These are phyloP conservation scores for Adansonia grandidieri DNA, from an alignment of 441 rosid genomes.

Conservation along the genomic window DNA sequence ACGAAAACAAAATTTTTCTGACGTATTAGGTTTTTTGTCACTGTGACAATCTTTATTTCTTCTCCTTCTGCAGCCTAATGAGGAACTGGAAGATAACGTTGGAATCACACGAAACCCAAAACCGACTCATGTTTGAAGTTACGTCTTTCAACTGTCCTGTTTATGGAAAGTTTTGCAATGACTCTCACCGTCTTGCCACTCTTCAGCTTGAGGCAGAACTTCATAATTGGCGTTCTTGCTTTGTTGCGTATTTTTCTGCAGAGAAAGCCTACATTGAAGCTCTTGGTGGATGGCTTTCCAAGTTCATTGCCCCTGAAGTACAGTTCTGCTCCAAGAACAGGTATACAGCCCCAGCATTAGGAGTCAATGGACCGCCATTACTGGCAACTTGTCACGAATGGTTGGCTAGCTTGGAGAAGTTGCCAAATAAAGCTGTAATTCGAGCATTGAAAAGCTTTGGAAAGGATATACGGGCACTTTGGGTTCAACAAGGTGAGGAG, in stretches of 20 bases:
- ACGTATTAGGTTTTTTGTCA: neutral
- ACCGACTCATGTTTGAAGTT: slow-evolving; percentile 48
- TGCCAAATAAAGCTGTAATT: slow-evolving; percentile 48
- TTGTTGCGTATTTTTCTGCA: slow-evolving; percentile 40
- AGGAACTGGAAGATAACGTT: slow-evolving; percentile 54
- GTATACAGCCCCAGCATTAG: slow-evolving; percentile 28
- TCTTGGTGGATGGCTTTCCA: slow-evolving; percentile 54
- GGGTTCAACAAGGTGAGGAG: slow-evolving; percentile 60
- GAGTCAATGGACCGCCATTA: slow-evolving; percentile 41
- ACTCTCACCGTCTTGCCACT: slow-evolving; percentile 62
- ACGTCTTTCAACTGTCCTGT: slow-evolving; percentile 40
- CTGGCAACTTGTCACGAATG: slow-evolving; percentile 51
- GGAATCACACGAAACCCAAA: slow-evolving; percentile 58
- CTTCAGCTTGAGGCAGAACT: slow-evolving; percentile 60
- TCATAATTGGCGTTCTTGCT: slow-evolving; percentile 50
- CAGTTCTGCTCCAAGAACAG: slow-evolving; percentile 37
- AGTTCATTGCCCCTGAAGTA: slow-evolving; percentile 47
- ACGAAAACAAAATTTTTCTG: neutral
- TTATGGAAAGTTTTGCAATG: slow-evolving; percentile 42
- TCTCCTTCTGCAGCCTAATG: slow-evolving; percentile 46
- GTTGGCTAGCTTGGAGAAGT: slow-evolving; percentile 42
- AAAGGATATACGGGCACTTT: slow-evolving; percentile 44
- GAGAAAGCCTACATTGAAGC: slow-evolving; percentile 60
- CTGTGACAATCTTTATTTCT: slow-evolving; percentile 15
- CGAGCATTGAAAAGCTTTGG: slow-evolving; percentile 44